Percentiles rank a stretch among this genome's conserved stretches.
Evolutionary conservation across 2,329 filamentous ascomycete genomes (phyloP).

Genomic region (Coniella vitis): DNA sequence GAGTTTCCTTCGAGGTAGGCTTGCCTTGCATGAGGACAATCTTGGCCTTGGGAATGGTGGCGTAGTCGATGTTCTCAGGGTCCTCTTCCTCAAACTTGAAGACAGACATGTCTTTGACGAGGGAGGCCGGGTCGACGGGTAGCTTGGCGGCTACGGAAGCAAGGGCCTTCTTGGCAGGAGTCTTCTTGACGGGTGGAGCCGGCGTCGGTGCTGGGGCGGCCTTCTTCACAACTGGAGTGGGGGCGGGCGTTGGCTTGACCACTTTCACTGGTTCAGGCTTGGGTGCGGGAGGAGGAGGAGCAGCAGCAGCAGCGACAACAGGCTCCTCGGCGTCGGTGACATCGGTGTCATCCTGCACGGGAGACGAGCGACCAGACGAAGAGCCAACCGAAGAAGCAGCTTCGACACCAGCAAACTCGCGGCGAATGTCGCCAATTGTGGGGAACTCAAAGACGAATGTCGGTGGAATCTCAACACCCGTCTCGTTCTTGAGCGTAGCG

Average conservation of each 20-base stretch:
- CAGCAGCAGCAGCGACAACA: not conserved
- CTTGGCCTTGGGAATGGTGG: slow-evolving; percentile 17
- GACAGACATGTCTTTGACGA: slow-evolving; percentile 12
- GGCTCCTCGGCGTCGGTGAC: slow-evolving; percentile 9
- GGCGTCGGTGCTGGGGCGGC: not conserved
- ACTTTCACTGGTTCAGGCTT: not conserved
- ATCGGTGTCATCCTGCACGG: not conserved
- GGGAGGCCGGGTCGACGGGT: not conserved
- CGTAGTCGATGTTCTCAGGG: slow-evolving; percentile 10
- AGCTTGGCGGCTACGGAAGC: not conserved
- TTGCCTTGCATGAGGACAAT: slow-evolving; percentile 23
- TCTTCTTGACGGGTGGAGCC: not conserved
- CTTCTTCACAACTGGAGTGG: not conserved
- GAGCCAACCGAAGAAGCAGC: not conserved
- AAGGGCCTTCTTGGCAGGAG: slow-evolving; percentile 1
- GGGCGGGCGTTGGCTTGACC: not conserved
- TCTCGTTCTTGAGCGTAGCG: slow-evolving; percentile 18
- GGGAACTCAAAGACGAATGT: slow-evolving; percentile 18
- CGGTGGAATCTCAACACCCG: slow-evolving; percentile 16
- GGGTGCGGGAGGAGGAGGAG: not conserved
- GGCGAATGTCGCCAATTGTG: slow-evolving; percentile 18
- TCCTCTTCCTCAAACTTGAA: slow-evolving; percentile 12
- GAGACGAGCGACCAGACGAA: slow-evolving; percentile 4
- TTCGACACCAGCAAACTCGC: slow-evolving; percentile 10
- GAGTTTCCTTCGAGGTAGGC: slow-evolving; percentile 14